phyloP scores from a whole-genome alignment of 805 yeast species.

The Kodamaea hsintzibuensis region DNA sequence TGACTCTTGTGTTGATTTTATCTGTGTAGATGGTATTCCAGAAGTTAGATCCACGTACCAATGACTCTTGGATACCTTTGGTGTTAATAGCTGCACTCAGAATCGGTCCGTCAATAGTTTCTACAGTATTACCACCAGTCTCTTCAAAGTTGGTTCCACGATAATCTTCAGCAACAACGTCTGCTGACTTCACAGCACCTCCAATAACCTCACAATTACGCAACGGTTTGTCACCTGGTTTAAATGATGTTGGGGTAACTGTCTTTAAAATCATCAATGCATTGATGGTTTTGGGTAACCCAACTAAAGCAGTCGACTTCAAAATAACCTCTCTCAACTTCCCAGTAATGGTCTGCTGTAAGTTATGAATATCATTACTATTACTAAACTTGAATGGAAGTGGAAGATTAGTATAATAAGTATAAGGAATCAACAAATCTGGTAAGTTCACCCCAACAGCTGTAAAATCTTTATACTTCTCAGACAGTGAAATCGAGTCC shows the following conservation, averaged over 20 bases:
- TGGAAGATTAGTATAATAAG: constrained; percentile 39
- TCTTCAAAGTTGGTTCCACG: constrained; percentile 38
- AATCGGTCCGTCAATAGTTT: constrained; percentile 45
- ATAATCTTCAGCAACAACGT: constrained; percentile 39
- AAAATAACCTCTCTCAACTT: constrained; percentile 75
- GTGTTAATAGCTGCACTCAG: constrained; percentile 31
- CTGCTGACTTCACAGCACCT: constrained; percentile 37
- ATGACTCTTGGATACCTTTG: constrained; percentile 22
- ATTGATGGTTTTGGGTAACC: constrained; percentile 84
- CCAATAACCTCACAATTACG: constrained; percentile 32
- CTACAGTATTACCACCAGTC: constrained; percentile 10
- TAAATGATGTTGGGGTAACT: constrained; percentile 57
- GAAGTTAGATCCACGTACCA: constrained; percentile 57
- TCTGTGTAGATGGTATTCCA: constrained; percentile 73
- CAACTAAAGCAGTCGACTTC: constrained; percentile 77
- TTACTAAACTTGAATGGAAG: constrained; percentile 34
- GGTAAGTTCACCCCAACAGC: constrained; percentile 46
- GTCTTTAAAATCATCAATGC: constrained; percentile 63
- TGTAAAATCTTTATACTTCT: constrained; percentile 36
- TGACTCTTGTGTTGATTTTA: constrained; percentile 69
- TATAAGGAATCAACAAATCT: constrained; percentile 41
- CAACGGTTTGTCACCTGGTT: constrained; percentile 25
- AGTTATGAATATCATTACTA: constrained; percentile 35
- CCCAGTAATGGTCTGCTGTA: constrained; percentile 41
- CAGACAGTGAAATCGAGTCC: constrained; percentile 41